These are phyloP conservation scores for Fusarium torreyae DNA, from an alignment of 2,329 filamentous ascomycete genomes.

Conservation along the genomic window DNA sequence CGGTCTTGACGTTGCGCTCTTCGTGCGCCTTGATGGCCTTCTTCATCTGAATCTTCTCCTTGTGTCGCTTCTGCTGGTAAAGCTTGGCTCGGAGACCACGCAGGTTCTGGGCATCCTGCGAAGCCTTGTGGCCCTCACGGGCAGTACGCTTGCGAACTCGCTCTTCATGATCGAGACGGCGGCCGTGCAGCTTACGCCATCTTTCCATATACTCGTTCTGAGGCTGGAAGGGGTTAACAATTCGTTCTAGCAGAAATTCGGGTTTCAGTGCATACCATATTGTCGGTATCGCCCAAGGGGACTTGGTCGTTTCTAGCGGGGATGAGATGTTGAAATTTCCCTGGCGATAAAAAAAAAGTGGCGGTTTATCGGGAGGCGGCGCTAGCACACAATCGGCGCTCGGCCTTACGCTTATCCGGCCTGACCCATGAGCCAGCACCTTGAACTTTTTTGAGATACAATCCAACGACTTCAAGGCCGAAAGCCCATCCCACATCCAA, in stretches of 20 bases:
- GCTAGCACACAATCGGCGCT: slow-evolving; percentile 43
- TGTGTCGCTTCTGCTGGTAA: slow-evolving; percentile 91
- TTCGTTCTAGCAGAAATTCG: not conserved
- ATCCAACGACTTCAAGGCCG: slow-evolving; percentile 39
- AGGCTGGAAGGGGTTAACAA: slow-evolving; percentile 67
- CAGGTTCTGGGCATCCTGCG: slow-evolving; percentile 92
- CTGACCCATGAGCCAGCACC: slow-evolving; percentile 17
- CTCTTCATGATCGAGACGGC: slow-evolving; percentile 84
- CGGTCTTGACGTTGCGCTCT: slow-evolving; percentile 94
- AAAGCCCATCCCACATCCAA: slow-evolving; percentile 32
- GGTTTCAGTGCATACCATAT: slow-evolving; percentile 51
- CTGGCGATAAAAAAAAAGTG: slow-evolving; percentile 50
- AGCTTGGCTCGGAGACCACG: slow-evolving; percentile 93
- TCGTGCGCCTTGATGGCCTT: slow-evolving; percentile 96
- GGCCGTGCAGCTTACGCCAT: slow-evolving; percentile 72
- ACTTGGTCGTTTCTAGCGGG: slow-evolving; percentile 39
- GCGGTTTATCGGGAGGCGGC: slow-evolving; percentile 47
- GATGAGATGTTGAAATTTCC: slow-evolving; percentile 50
- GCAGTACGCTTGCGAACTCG: slow-evolving; percentile 88
- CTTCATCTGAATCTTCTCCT: slow-evolving; percentile 98
- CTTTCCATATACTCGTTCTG: slow-evolving; percentile 87
- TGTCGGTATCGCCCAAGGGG: slow-evolving; percentile 50
- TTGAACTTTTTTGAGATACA: slow-evolving; percentile 49
- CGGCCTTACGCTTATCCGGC: slow-evolving; percentile 56
- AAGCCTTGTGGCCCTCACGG: slow-evolving; percentile 89